Evolutionary conservation across 805 yeast species (phyloP), one percentile per base, ranked within the genome.

Genomic region (Kluyveromyces aestuarii): DNA sequence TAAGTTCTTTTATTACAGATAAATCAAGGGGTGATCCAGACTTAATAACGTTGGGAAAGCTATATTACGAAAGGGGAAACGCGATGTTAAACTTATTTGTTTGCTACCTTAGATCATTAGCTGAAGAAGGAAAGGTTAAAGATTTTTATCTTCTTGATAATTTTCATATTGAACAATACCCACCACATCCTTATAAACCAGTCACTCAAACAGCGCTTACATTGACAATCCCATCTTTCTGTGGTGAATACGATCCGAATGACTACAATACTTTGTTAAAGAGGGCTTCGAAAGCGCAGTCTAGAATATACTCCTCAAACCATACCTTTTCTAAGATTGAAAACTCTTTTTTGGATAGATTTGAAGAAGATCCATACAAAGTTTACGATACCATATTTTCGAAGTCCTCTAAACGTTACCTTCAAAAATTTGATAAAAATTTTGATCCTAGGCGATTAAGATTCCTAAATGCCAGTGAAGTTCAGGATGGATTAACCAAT

Each of bases 341-440:
- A 47, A 73, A 64, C 41, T 70, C 72, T 37, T 67, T 71, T 45
- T 55, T 70, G 25, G 74, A 69, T 37, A 73, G 64, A 40, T 72
- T 72, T 45, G 71, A 67, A 40, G 64, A 64, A 41, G 71, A 72
- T 43, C 75, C 68, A 41, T 63, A 61, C 50, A 60, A 61, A 53
- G 62, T 67, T 17, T 60, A 67, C 19, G 66, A 61, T 16, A 58
- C 61, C 27, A 58, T 67, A 42, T 66, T 66, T 46, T 65, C 70
- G n/a, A 64, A 66, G 44, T 62, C 68, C 0, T 66, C 70, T 8
- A 64, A 61, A 52, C 61, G 67, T 39, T 65, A 66, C 46, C 41
- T 66, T 16, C 53, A 62, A 30, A 64, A 61, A 30, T 64, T 67
- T 53, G 71, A 67, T 46, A 55, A 59, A 27, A 53, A 54, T 9